Evolutionary conservation across 1,284 basidiomycete species (phyloP), one percentile per base, ranked within the genome.

Genomic region (Fereydounia khargensis): DNA sequence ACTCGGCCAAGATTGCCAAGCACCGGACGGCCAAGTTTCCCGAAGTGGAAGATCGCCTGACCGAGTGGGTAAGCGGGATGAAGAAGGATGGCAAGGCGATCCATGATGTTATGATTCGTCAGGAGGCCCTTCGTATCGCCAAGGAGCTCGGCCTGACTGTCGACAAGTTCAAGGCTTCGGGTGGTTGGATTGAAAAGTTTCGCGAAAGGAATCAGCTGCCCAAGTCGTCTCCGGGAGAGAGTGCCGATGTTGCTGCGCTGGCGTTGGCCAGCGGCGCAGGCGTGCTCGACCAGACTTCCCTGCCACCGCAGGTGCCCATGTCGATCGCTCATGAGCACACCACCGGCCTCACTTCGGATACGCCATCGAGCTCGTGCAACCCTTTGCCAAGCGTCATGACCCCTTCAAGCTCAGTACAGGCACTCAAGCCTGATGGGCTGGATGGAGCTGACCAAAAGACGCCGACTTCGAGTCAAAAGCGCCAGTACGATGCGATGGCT

Each of bases 101-200:
- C 47, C 84, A 83, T 20, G 90, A 92, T 76, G 79, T 81, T 3
- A 78, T 82, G 53, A 85, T 92, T 47, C 84, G 85, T 45, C 77
- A 79, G 22, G 84, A 85, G 66, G 89, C 89, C 17, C 82, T 83
- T 44, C 81, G 85, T 56, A 80, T 87, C 42, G 87, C 86, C 3
- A 78, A 79, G 34, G 76, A 74, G 18, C 79, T 85, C 40, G 78
- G 81, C 4, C 49, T 83, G 83, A 63, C 58, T 68, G 81, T 84
- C 39, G 85, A 87, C 51, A 83, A 84, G 72, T 92, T 92, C 82
- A 92, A 91, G 77, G 89, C 88, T 19, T 88, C 86, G 60, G 84
- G 86, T 16, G 88, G 89, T 4, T 92, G 89, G 89, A 81, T 92
- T 45, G 89, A 91, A 69, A 89, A 89, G 75, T 92, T 91, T 80